A percentile compares a stretch with the other conserved stretches of the same genome.
Conservation (phyloP, 805 yeast genomes). For the Ogataea pini region DNA sequence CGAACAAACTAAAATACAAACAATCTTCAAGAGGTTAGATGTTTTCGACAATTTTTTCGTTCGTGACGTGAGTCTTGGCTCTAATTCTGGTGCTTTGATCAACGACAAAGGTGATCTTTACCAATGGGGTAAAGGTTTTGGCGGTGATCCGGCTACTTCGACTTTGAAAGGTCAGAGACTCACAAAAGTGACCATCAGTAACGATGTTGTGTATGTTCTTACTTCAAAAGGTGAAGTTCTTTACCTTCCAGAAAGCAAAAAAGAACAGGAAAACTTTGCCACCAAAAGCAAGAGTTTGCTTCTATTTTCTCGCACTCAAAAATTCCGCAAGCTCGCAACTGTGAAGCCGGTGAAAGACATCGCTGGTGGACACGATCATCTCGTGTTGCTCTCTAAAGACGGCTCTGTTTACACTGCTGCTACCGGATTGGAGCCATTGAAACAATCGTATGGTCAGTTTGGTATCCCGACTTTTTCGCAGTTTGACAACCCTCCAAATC, state of each 20-base stretch:
- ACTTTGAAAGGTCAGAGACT: slow-evolving; percentile 52
- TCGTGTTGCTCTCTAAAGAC: slow-evolving; percentile 57
- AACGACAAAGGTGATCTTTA: slow-evolving; percentile 69
- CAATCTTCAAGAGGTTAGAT: slow-evolving; percentile 59
- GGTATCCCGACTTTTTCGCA: slow-evolving; percentile 78
- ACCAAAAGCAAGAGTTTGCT: slow-evolving; percentile 13
- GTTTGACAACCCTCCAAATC: slow-evolving; percentile 53
- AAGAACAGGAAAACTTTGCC: slow-evolving; percentile 19
- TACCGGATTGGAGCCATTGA: slow-evolving; percentile 50
- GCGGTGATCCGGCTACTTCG: slow-evolving; percentile 28
- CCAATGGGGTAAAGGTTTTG: slow-evolving; percentile 61
- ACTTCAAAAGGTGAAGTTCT: slow-evolving; percentile 48
- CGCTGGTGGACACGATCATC: slow-evolving; percentile 64
- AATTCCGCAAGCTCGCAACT: slow-evolving; percentile 20
- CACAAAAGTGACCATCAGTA: slow-evolving; percentile 48
- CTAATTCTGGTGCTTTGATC: slow-evolving; percentile 56
- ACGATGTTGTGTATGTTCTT: slow-evolving; percentile 52
- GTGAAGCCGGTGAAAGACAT: slow-evolving; percentile 39
- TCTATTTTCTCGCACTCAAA: slow-evolving; percentile 16
- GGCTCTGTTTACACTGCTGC: slow-evolving; percentile 66
- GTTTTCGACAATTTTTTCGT: slow-evolving; percentile 64
- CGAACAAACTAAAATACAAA: slow-evolving; percentile 35
- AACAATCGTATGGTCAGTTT: slow-evolving; percentile 69
- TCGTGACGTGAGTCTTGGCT: slow-evolving; percentile 55
- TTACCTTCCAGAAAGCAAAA: slow-evolving; percentile 35